Evolutionary conservation across 1,284 basidiomycete genomes (phyloP).

Genomic region (Kwoniella shivajii): DNA sequence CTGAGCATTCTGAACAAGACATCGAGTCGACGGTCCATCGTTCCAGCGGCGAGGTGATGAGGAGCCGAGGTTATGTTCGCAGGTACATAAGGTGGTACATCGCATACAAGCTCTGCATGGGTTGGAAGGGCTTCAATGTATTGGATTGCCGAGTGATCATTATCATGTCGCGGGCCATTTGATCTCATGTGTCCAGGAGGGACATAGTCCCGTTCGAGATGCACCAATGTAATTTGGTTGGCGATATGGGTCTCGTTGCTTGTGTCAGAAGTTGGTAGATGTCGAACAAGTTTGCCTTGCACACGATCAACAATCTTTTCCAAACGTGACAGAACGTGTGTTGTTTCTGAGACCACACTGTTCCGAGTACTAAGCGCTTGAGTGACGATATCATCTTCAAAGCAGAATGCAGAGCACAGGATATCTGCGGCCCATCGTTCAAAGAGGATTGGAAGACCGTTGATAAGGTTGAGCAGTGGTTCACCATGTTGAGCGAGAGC

Average conservation of each 20-base stretch:
- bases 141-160: conserved; percentile 61
- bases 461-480: not conserved
- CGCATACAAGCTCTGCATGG: conserved; percentile 61
- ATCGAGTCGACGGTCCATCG: conserved; percentile 57
- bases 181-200: not conserved
- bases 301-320: not conserved
- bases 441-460: not conserved
- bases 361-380: not conserved
- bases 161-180: not conserved
- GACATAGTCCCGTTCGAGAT: not conserved
- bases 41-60: conserved; percentile 61
- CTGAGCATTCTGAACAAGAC: conserved; percentile 70
- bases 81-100: conserved; percentile 61
- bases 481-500: not conserved
- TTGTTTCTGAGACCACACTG: not conserved
- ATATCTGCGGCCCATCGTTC: not conserved
- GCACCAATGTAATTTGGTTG: not conserved
- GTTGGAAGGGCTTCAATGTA: conserved; percentile 67
- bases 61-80: conserved; percentile 63
- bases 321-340: not conserved
- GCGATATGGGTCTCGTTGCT: no score
- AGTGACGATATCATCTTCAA: not conserved
- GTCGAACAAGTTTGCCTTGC: not conserved
- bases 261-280: not conserved
- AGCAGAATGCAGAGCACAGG: not conserved